Conservation (phyloP, 768 basidiomycete species). For the Lactifluus volemus region DNA sequence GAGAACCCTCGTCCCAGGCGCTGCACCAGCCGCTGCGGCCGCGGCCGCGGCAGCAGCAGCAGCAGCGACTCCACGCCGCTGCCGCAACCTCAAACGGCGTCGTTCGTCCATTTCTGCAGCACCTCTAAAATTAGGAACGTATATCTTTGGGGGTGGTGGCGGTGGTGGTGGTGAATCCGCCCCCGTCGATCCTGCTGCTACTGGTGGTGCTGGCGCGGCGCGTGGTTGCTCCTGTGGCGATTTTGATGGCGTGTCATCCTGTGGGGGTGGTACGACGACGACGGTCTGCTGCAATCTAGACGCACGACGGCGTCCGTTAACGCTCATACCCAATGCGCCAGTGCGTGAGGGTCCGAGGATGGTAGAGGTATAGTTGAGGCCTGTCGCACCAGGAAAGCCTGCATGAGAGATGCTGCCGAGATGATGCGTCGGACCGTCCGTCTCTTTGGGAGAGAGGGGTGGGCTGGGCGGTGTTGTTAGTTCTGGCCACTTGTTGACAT, state of each 20-base stretch:
- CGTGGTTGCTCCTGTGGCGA: constrained; percentile 7
- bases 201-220: background rate
- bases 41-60: constrained; percentile 14
- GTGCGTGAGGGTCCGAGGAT: constrained; percentile 68
- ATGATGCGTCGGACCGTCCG: constrained; percentile 31
- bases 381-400: constrained; percentile 40
- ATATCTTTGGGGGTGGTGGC: constrained; percentile 32
- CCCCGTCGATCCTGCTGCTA: background rate
- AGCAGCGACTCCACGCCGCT: constrained; percentile 37
- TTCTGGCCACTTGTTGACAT: constrained; percentile 79
- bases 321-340: constrained; percentile 70
- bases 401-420: constrained; percentile 19
- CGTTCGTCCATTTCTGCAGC: constrained; percentile 83
- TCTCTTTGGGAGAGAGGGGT: constrained; percentile 63
- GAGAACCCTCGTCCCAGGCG: constrained; percentile 28
- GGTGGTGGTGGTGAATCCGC: background rate
- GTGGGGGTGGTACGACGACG: background rate
- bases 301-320: constrained; percentile 37
- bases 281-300: background rate
- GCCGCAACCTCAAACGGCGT: constrained; percentile 55
- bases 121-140: constrained; percentile 72
- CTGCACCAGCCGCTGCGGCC: background rate
- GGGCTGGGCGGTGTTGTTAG: constrained; percentile 64
- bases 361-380: constrained; percentile 79
- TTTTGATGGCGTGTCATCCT: constrained; percentile 7